Evolutionary conservation across 345 rosid genomes (phyloP).

Genomic region (Hypericum androsaemum): DNA sequence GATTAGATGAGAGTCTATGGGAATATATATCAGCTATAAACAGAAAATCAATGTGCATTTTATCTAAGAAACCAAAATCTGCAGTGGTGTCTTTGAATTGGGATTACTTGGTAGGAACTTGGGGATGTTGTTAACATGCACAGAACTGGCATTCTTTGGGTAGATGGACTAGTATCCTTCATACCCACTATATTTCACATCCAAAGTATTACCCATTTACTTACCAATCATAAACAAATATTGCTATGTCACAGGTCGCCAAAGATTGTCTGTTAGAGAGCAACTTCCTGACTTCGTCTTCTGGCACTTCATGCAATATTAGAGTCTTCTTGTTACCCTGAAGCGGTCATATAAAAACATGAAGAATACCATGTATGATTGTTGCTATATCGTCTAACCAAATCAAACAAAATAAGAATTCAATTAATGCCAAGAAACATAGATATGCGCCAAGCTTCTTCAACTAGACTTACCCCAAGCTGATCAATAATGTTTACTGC

Average conservation of each 20-base stretch:
- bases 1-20: too few relatives aligned
- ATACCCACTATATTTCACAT: too few relatives aligned
- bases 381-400: background rate
- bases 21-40: too few relatives aligned
- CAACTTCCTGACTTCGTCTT: constrained; percentile 44
- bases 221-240: constrained; percentile 66
- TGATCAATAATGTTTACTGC: constrained; percentile 56
- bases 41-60: too few relatives aligned
- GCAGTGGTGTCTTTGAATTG: too few relatives aligned
- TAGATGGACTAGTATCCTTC: too few relatives aligned
- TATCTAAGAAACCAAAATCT: too few relatives aligned
- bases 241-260: constrained; percentile 63
- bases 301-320: constrained; percentile 63
- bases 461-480: constrained; percentile 46
- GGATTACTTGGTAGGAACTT: too few relatives aligned
- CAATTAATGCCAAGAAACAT: background rate
- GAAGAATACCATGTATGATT: constrained; percentile 3
- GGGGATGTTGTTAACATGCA: too few relatives aligned
- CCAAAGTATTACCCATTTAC: background rate
- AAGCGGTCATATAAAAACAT: constrained; percentile 1
- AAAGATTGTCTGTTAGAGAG: constrained; percentile 40
- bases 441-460: background rate
- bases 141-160: too few relatives aligned
- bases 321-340: constrained; percentile 65
- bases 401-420: background rate